Evolutionary conservation across 768 basidiomycete species (phyloP).

Genomic region (Leccinum olivaceopallidum): DNA sequence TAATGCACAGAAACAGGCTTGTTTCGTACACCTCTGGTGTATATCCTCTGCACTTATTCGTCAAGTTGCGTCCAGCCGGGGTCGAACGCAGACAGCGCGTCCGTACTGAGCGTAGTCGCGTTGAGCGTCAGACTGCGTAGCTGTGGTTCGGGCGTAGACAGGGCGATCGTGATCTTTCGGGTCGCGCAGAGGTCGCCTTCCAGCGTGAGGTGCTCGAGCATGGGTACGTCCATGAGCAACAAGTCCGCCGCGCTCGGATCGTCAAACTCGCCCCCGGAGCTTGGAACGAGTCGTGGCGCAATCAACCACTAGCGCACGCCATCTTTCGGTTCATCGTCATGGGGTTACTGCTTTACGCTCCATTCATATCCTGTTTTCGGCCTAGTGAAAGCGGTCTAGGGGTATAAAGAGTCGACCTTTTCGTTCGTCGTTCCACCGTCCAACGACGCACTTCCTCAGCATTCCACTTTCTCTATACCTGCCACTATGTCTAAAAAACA

Average conservation of each 20-base stretch:
- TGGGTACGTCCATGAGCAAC: constrained; percentile 20
- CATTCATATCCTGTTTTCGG: background rate
- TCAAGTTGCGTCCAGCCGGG: constrained; percentile 14
- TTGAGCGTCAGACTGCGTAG: constrained; percentile 17
- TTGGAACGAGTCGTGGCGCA: no score
- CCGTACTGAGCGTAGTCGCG: background rate
- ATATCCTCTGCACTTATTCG: no score
- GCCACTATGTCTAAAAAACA: background rate
- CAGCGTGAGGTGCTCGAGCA: constrained; percentile 20
- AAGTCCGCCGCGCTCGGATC: constrained; percentile 11
- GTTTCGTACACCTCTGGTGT: no score
- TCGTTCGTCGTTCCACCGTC: background rate
- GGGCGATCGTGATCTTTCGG: constrained; percentile 12
- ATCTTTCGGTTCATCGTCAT: background rate
- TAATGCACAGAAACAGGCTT: no score
- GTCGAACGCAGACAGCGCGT: constrained; percentile 10
- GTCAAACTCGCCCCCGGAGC: background rate
- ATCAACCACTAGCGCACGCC: no score
- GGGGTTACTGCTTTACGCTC: background rate
- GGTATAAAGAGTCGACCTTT: background rate
- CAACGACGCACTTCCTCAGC: background rate
- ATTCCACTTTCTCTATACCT: background rate
- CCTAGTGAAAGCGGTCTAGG: background rate
- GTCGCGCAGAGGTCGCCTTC: constrained; percentile 9
- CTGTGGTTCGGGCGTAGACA: constrained; percentile 1